These are phyloP conservation scores for Apostasia shenzhenica DNA, from an alignment of 106 monocot species.

Conservation along the genomic window DNA sequence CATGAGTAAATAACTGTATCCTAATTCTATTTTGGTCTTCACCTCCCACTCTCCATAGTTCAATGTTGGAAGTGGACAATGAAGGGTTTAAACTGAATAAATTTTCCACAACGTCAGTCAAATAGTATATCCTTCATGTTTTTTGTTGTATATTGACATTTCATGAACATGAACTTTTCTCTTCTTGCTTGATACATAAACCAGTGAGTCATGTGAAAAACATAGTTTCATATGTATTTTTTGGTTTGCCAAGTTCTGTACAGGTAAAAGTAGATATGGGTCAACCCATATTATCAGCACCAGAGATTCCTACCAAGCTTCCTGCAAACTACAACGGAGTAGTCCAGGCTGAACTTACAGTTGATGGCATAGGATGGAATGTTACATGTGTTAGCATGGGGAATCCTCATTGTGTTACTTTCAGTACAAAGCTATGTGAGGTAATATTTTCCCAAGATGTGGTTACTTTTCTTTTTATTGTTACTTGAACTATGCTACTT, in stretches of 20 bases:
- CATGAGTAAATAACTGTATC: no score
- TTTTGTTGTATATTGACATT: no score
- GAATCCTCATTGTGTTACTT: slow-evolving; percentile 95
- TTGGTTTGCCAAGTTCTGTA: slow-evolving; percentile 3
- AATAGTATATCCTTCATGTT: no score
- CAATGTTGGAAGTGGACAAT: no score
- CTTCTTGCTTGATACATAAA: no score
- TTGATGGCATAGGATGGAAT: slow-evolving; percentile 83
- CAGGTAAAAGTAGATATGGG: slow-evolving; percentile 99
- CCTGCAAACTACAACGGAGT: slow-evolving; percentile 56
- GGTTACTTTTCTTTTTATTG: background rate
- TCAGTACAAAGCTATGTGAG: slow-evolving; percentile 44
- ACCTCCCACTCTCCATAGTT: no score
- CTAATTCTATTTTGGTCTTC: no score
- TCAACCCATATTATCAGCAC: slow-evolving; percentile 60
- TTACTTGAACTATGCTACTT: background rate
- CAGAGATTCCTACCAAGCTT: slow-evolving; percentile 76
- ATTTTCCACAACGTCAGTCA: no score
- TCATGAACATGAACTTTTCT: no score
- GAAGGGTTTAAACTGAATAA: no score
- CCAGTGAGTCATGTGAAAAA: background rate
- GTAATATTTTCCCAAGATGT: slow-evolving; percentile 28
- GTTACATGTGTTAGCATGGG: slow-evolving; percentile 99
- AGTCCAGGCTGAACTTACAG: slow-evolving; percentile 57
- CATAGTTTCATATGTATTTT: slow-evolving; percentile 1